Base-by-base conservation (phyloP, 129 eudicot genomes). In the Deinandra increscens region DNA sequence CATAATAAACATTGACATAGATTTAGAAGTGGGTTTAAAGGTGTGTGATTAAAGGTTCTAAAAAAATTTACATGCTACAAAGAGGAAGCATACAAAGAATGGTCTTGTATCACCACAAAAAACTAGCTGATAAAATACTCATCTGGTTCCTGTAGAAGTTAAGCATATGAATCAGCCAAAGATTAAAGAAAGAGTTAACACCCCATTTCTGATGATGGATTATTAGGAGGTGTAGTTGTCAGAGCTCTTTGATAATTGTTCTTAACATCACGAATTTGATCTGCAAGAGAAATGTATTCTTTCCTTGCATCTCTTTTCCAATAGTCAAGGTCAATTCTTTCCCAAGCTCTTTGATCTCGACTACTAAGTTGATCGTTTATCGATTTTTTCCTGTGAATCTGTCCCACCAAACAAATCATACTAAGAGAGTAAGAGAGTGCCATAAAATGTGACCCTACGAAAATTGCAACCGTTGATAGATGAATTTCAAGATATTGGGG, bases 331-430 rank as follows among this genome's bases (percentile, higher is more conserved):
- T 88, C 96, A 46, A 88, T 58, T 38, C 73, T 88, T 65, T 91
- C 88, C 93, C 95, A 86, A 8, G 87, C 59, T 65, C 86, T 69
- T 7, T 74, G 75, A 63, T 73, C 79, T 49, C 90, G 78, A 77
- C 60, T 68, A 51, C 78, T 70, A 14, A 78, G 49, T 62, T 77
- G 93, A 51, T 82, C 81, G 15, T 66, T 61, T 34, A 64, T 14
- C 0, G 84, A 75, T 66, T 82, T 91, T 75, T 79, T 82, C 71
- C 73, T 86, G 66, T 70, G 87, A 74, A 88, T 81, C 97, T 88
- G 80, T 33, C 71, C 69, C 72, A 68, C 18, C 41, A 75, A 75
- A 42, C 23, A 58, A 22, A 44, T 10, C 44, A 26, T 15, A 60
- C 60, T 55, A 70, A 77, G 66, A 64, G 53, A 55, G 15, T 18